Evolutionary conservation across 345 rosid species (phyloP), one percentile per base, ranked within the genome.

Genomic region (Aurinia saxatilis): DNA sequence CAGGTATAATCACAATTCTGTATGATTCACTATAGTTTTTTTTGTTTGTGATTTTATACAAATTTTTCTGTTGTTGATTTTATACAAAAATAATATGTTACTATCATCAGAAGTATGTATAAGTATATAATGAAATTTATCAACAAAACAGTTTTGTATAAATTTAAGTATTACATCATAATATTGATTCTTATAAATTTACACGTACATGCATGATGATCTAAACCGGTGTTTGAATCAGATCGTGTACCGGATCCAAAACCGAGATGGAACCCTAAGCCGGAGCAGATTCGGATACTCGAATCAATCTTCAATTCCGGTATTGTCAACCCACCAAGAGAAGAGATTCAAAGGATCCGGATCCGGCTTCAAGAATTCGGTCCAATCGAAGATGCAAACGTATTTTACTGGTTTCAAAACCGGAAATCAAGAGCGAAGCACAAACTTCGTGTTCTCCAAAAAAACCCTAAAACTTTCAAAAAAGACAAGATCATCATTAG

Each of bases 251-350:
- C 96, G 1, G 97, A 90, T 75, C 96, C 97, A 15, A 92, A 92
- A 75, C 98, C 96, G 1, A 82, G 98, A 71, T 92, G 97, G 98
- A 92, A 92, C 56, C 98, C 98, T 25, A 92, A 87, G 55, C 98
- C 98, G 0, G 97, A 92, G 79, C 98, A 92, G 56, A 84, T 92
- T 71, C 78, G 86, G 18, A 92, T 92, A 37, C 82, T 92, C 3
- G 98, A 92, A 72, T 83, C 91, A 8, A 92, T 92, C 44, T 92
- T 92, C 61, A 86, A 92, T 66, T 92, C 98, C 0, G 98, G 98
- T 40, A 87, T 77, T 88, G 85, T 92, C 18, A 92, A 92, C 52
- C 98, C 98, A 16, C 87, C 95, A 2, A 81, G 98, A 69, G 98
- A 92, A 2, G 98, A 89, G 78, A 92, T 92, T 34, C 58, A 88